phyloP scores from a whole-genome alignment of 2,329 filamentous ascomycete genomes.

The Talaromyces sp. region DNA sequence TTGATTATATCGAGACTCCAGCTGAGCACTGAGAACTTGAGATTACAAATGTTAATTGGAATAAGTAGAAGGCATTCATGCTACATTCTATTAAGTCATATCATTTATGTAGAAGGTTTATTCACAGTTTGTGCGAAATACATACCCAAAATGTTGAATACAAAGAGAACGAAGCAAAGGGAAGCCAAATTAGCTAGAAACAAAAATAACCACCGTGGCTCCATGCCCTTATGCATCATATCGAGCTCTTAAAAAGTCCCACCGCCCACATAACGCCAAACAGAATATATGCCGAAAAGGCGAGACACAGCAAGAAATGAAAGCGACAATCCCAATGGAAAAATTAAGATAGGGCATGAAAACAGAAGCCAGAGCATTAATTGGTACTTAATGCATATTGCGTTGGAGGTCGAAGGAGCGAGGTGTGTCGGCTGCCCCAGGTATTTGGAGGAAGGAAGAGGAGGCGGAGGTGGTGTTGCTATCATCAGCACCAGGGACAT shows the following conservation, averaged over 20 bases:
- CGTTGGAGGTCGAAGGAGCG: conserved; percentile 22
- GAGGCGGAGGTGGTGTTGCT: conserved; percentile 28
- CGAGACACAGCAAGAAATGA: conserved; percentile 11
- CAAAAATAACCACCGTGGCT: conserved; percentile 26
- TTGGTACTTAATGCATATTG: conserved; percentile 12
- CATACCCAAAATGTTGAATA: conserved; percentile 7
- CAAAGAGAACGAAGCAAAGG: conserved; percentile 14
- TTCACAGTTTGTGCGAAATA: conserved; percentile 11
- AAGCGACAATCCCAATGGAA: conserved; percentile 9
- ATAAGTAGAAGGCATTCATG: no score
- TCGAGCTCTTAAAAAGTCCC: conserved; percentile 22
- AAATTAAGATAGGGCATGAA: conserved; percentile 3
- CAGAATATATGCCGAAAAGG: conserved; percentile 13
- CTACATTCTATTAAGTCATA: not conserved
- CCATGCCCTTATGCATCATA: conserved; percentile 32
- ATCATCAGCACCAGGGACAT: conserved; percentile 18
- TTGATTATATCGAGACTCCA: no score
- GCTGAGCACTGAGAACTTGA: no score
- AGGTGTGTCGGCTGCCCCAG: conserved; percentile 17
- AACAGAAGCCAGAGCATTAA: conserved; percentile 1
- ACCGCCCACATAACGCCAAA: conserved; percentile 30
- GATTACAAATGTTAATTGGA: no score
- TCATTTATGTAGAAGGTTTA: conserved; percentile 14
- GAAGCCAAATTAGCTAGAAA: conserved; percentile 11
- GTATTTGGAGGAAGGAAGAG: conserved; percentile 33